Base-by-base conservation (phyloP, 2,329 filamentous ascomycete genomes). In the Didymella exigua region DNA sequence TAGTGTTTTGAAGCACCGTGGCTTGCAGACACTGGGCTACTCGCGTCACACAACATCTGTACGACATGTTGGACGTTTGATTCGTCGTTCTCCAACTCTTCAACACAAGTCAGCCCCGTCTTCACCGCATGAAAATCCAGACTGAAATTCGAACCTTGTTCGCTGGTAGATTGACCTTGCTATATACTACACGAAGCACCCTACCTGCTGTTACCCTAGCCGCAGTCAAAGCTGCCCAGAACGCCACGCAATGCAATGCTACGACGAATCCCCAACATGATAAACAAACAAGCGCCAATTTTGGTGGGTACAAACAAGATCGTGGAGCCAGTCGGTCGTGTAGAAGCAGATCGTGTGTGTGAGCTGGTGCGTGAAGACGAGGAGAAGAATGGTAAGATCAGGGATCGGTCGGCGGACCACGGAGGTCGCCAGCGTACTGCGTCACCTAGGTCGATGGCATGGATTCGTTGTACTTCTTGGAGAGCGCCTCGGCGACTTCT, bases 401-500 rank as follows among this genome's bases (percentile, higher is more conserved):
- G 11, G 13, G 13, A 18, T 16, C 9, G 11, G 23, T n/a, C 10
- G 21, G 29, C 11, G 14, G 24, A 33, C 10, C 11, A 9, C 21
- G 18, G 27, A 42, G 29, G 30, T 9, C 16, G 5, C 26, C 6
- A 23, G 18, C 14, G 13, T 24, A 24, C 14, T 26, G 6, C 24
- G 0, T 4, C 11, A 4, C 5, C 45, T 60, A 68, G 50, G 34
- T 57, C 7, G 62, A 58, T 33, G 65, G 66, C 21, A 68, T 52
- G 5, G 60, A 65, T 36, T 62, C 62, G 30, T 71, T 72, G 57
- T 71, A 72, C 55, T 64, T 63, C 2, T 59, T 50, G 10, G 63
- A 64, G 42, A 75, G 68, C 40, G 69, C 67, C n/a, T 65, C 48
- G 10, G 71, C 71, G 18, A 68, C 56, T 19, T 72, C 72, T 9